A percentile compares a stretch with the other conserved stretches of the same genome.
These are phyloP conservation scores for Jatropha multifida DNA, from an alignment of 441 rosid species.

Conservation along the genomic window DNA sequence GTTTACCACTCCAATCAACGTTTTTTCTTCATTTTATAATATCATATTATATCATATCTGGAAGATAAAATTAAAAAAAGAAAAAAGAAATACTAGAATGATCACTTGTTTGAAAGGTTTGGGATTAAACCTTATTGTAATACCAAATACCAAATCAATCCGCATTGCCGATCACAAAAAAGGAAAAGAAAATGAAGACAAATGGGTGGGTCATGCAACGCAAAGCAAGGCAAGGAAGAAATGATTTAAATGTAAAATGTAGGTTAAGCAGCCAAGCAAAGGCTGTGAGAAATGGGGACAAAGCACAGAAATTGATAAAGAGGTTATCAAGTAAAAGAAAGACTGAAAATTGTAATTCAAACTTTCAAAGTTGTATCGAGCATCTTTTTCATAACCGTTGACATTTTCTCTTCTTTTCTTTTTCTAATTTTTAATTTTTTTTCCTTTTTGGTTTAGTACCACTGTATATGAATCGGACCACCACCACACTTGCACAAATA, in stretches of 20 bases:
- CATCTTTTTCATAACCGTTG: constrained; percentile 48
- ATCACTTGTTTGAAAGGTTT: too few relatives aligned
- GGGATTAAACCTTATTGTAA: too few relatives aligned
- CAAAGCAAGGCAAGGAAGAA: constrained; percentile 4
- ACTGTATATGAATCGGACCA: constrained; percentile 48
- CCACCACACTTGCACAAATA: constrained; percentile 52
- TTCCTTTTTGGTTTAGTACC: constrained; percentile 33
- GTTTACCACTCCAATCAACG: too few relatives aligned
- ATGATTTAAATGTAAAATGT: constrained; percentile 12
- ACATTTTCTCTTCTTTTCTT: constrained; percentile 31
- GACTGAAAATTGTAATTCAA: constrained; percentile 21
- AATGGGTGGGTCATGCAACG: constrained; percentile 28
- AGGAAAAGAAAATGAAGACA: background rate
- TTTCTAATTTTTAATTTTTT: constrained; percentile 3
- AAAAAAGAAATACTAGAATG: too few relatives aligned
- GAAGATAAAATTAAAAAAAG: too few relatives aligned
- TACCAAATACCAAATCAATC: background rate
- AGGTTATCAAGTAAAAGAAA: constrained; percentile 28
- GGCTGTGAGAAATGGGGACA: constrained; percentile 21
- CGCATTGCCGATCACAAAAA: background rate
- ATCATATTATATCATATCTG: too few relatives aligned
- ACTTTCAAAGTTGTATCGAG: constrained; percentile 31
- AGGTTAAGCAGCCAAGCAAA: constrained; percentile 24
- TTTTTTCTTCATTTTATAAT: too few relatives aligned
- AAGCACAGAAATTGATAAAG: constrained; percentile 55